These are phyloP conservation scores for Globisporangium orthogonon DNA, from an alignment of 352 stramenopile species.

Conservation along the genomic window DNA sequence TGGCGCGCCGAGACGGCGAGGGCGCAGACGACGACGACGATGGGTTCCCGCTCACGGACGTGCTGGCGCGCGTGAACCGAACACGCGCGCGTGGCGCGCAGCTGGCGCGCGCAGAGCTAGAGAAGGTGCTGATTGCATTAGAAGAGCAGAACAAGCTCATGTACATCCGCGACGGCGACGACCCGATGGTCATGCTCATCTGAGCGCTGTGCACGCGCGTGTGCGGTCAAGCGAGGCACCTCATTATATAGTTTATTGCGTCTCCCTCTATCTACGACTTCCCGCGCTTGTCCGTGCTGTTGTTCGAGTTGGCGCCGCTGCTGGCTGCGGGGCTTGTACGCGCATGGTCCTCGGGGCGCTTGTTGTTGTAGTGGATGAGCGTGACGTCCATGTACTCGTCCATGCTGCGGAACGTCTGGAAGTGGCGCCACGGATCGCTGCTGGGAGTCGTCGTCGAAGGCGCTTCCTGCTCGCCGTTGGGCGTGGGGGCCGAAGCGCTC, in stretches of 20 bases:
- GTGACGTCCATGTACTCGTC: slow-evolving; percentile 67
- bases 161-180: slow-evolving; percentile 79
- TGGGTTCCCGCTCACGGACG: slow-evolving; percentile 44
- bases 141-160: slow-evolving; percentile 89
- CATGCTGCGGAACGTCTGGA: slow-evolving; percentile 58
- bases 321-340: neutral
- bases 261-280: neutral
- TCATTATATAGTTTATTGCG: slow-evolving; percentile 14
- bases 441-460: neutral
- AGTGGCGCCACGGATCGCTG: slow-evolving; percentile 42
- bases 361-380: slow-evolving; percentile 57
- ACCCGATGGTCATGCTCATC: slow-evolving; percentile 83
- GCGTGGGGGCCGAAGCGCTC: too few relatives aligned
- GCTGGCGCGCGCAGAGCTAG: slow-evolving; percentile 49
- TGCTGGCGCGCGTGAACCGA: slow-evolving; percentile 53
- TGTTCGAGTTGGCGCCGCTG: neutral
- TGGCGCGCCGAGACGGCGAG: slow-evolving; percentile 25
- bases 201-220: slow-evolving; percentile 21
- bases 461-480: too few relatives aligned
- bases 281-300: neutral
- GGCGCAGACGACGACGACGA: slow-evolving; percentile 51
- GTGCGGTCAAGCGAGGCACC: neutral
- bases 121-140: slow-evolving; percentile 62
- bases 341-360: neutral
- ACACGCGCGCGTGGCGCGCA: slow-evolving; percentile 20